Evolutionary conservation across 2,329 filamentous ascomycete species (phyloP).

Genomic region (Epichloe sp.): DNA sequence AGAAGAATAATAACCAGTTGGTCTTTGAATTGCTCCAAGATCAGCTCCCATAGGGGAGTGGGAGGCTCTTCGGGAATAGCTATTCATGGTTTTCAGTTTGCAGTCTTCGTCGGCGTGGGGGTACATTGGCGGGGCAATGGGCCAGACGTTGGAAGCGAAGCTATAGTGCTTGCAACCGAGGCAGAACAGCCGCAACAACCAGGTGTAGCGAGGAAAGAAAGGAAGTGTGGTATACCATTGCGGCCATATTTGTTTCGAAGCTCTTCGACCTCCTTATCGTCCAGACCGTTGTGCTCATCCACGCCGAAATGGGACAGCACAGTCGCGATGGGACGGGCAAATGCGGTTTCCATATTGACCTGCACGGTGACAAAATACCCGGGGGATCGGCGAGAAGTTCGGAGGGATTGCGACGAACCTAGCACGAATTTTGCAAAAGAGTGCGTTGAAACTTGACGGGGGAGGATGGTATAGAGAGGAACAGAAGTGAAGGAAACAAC

Average conservation of each 20-base stretch:
- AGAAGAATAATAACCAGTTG: conserved; percentile 93
- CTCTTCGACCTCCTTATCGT: conserved; percentile 42
- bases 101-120: conserved; percentile 4
- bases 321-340: conserved; percentile 41
- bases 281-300: conserved; percentile 40
- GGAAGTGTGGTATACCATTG: conserved; percentile 42
- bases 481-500: neutral
- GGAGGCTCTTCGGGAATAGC: conserved; percentile 75
- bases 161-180: neutral
- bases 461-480: neutral
- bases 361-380: conserved; percentile 6
- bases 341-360: conserved; percentile 48
- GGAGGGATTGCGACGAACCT: conserved; percentile 2
- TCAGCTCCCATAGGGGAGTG: conserved; percentile 89
- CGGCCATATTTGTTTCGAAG: conserved; percentile 47
- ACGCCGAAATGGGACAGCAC: conserved; percentile 48
- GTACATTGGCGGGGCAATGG: neutral
- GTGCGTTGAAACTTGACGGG: neutral
- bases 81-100: conserved; percentile 14
- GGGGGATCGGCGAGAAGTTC: neutral
- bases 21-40: conserved; percentile 98
- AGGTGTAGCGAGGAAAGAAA: neutral
- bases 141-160: neutral
- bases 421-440: neutral
- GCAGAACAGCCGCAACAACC: conserved; percentile 3